A percentile compares a stretch with the other conserved stretches of the same genome.
Conservation (phyloP, 1,284 basidiomycete species). For the Pisolithus thermaeus region DNA sequence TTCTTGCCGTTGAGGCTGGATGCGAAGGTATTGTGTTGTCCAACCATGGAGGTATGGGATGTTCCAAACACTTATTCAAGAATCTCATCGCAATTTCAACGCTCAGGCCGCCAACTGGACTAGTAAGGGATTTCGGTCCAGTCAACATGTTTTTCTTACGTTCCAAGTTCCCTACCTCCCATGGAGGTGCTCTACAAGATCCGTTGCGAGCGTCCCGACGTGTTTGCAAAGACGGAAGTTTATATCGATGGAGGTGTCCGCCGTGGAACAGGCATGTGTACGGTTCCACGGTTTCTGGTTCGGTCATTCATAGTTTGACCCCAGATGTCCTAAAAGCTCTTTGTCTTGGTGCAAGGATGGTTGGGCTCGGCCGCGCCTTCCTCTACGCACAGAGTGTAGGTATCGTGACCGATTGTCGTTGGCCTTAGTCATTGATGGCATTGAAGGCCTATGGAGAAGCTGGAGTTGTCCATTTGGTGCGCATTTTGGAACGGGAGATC, state of each 20-base stretch:
- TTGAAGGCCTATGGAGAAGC: conserved; percentile 73
- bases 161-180: conserved; percentile 56
- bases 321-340: conserved; percentile 85
- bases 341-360: conserved; percentile 85
- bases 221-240: conserved; percentile 74
- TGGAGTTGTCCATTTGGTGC: conserved; percentile 72
- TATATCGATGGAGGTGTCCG: conserved; percentile 87
- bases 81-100: conserved; percentile 4
- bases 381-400: conserved; percentile 85
- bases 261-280: conserved; percentile 66
- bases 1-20: conserved; percentile 84
- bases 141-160: not conserved
- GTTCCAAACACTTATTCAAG: not conserved
- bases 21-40: conserved; percentile 85
- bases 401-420: conserved; percentile 1
- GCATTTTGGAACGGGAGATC: conserved; percentile 79
- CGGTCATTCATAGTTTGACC: conserved; percentile 1
- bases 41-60: conserved; percentile 80
- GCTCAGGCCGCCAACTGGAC: conserved; percentile 72
- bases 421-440: conserved; percentile 4
- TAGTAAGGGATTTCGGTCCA: conserved; percentile 44
- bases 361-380: conserved; percentile 86
- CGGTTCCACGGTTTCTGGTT: not conserved
- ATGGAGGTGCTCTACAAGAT: conserved; percentile 75
- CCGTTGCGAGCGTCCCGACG: conserved; percentile 64